phyloP scores from a whole-genome alignment of 345 rosid species.

The Linum usitatissimum region DNA sequence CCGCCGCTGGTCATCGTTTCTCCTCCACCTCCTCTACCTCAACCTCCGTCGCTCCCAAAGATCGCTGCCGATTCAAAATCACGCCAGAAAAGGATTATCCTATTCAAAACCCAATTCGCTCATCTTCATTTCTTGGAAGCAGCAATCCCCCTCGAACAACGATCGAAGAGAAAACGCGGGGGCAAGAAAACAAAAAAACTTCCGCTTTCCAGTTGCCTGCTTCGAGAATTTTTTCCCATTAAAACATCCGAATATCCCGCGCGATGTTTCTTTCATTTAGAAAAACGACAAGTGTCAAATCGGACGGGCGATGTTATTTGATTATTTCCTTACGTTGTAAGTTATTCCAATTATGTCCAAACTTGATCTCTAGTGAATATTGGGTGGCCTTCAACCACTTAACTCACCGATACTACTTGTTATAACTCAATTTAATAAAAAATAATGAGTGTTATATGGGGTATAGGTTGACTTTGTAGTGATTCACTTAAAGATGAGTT shows the following conservation, averaged over 20 bases:
- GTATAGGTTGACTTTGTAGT: too few species aligned
- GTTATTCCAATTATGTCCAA: too few species aligned
- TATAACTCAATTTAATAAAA: too few species aligned
- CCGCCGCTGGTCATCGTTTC: slow-evolving; percentile 39
- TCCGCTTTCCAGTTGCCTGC: background rate
- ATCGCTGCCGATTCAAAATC: background rate
- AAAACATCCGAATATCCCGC: background rate
- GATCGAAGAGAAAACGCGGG: background rate
- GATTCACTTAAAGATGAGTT: too few species aligned
- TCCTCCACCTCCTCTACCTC: background rate
- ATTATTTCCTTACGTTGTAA: too few species aligned
- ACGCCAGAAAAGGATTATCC: background rate
- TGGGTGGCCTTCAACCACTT: too few species aligned
- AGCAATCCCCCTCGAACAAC: background rate
- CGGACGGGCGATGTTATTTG: too few species aligned
- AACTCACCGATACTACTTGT: too few species aligned
- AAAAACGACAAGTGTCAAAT: too few species aligned
- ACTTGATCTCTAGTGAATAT: too few species aligned
- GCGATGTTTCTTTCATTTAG: background rate
- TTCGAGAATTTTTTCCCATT: background rate
- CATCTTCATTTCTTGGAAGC: background rate
- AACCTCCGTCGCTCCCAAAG: background rate
- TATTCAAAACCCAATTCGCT: background rate
- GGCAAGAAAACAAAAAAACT: background rate
- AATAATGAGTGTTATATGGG: too few species aligned